phyloP scores from a whole-genome alignment of 1,284 basidiomycete genomes.

The Austroboletus niveus region DNA sequence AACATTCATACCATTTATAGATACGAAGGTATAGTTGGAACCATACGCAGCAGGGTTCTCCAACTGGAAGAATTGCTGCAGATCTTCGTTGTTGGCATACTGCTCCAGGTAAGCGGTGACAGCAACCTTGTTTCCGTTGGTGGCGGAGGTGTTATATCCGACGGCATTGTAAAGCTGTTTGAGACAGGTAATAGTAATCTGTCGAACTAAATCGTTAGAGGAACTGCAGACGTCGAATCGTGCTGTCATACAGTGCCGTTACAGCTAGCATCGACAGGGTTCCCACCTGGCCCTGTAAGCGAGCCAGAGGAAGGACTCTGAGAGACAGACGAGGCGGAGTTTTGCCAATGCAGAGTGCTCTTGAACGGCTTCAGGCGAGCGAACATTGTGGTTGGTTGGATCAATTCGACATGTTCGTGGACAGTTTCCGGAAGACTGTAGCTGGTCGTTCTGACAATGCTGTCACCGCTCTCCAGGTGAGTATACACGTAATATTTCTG shows the following conservation, averaged over 20 bases:
- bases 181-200: conserved; percentile 50
- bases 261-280: conserved; percentile 50
- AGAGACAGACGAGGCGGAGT: neutral
- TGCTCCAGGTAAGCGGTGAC: conserved; percentile 55
- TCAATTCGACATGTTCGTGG: conserved; percentile 62
- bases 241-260: conserved; percentile 37
- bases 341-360: conserved; percentile 43
- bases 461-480: conserved; percentile 50
- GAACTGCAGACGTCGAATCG: conserved; percentile 29
- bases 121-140: conserved; percentile 48
- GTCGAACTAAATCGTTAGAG: neutral
- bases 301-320: conserved; percentile 14
- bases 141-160: conserved; percentile 38
- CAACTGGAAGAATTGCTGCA: conserved; percentile 53
- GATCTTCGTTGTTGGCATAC: conserved; percentile 55
- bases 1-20: conserved; percentile 42
- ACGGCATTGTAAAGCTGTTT: conserved; percentile 52
- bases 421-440: conserved; percentile 68
- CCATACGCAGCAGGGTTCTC: conserved; percentile 30
- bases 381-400: conserved; percentile 77
- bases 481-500: conserved; percentile 65
- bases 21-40: conserved; percentile 38
- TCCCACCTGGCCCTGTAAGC: conserved; percentile 32
- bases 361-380: conserved; percentile 46
- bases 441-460: conserved; percentile 62